Percentiles rank a stretch among this genome's conserved stretches.
Evolutionary conservation across 2,329 filamentous ascomycete genomes (phyloP).

Genomic region (Lasiodiplodia sp.): DNA sequence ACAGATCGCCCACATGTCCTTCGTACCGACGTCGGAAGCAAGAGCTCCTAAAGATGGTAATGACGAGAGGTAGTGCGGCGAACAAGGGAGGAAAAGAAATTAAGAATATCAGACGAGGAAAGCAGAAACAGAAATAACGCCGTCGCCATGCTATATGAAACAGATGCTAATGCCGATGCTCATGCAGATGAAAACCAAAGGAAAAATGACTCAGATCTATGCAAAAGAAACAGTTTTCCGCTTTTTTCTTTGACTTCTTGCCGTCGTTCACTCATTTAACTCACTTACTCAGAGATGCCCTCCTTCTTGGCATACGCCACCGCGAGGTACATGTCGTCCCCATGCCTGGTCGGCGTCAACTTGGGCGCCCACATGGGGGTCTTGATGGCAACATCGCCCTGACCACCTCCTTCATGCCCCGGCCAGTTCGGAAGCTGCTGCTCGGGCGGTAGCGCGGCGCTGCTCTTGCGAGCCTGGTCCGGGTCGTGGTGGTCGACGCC

Average conservation of each 20-base stretch:
- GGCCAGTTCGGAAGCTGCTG: not conserved
- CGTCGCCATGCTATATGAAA: constrained; percentile 12
- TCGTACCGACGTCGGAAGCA: not conserved
- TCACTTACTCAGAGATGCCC: constrained; percentile 4
- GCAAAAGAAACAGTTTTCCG: not conserved
- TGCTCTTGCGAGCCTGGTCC: constrained; percentile 21
- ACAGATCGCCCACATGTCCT: not conserved
- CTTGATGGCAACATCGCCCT: constrained; percentile 23
- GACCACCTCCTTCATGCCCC: not conserved
- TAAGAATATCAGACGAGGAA: not conserved
- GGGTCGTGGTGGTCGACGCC: constrained; percentile 26
- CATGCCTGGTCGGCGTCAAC: constrained; percentile 70
- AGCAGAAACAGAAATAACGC: constrained; percentile 1
- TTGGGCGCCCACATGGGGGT: constrained; percentile 66
- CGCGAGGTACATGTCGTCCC: constrained; percentile 67
- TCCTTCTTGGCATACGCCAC: constrained; percentile 41
- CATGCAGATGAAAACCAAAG: not conserved
- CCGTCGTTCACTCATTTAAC: not conserved
- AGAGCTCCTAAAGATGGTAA: not conserved
- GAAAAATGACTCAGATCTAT: not conserved
- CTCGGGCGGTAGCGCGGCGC: constrained; percentile 3
- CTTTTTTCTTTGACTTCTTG: not conserved
- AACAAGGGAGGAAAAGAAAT: not conserved
- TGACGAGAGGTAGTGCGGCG: not conserved
- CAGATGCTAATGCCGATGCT: not conserved